Conservation (phyloP, 164 flowering plant genomes). For the Tetrastigma voinierianum region DNA sequence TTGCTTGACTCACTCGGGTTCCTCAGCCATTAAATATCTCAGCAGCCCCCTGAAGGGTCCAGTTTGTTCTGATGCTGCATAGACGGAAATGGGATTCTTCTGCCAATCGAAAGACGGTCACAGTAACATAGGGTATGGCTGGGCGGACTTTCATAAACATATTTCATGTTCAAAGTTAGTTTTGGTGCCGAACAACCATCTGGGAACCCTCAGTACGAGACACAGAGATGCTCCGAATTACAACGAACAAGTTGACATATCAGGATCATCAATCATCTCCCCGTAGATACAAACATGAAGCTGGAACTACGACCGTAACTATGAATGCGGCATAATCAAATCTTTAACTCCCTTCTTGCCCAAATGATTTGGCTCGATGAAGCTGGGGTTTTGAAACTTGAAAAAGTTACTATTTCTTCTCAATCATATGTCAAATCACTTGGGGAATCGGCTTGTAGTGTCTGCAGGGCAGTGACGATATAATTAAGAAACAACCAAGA, state of each 20-base stretch:
- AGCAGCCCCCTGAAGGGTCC: slow-evolving; percentile 45
- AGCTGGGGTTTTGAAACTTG: no score
- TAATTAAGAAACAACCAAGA: no score
- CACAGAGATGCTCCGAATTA: slow-evolving; percentile 76
- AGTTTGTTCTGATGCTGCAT: slow-evolving; percentile 68
- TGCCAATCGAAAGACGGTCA: slow-evolving; percentile 58
- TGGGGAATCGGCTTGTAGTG: no score
- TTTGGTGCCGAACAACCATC: slow-evolving; percentile 64
- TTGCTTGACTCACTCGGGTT: slow-evolving; percentile 84
- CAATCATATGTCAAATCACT: no score
- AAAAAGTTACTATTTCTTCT: no score
- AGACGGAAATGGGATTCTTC: slow-evolving; percentile 82
- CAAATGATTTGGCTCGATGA: no score
- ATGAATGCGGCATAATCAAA: slow-evolving; percentile 14
- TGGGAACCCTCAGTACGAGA: slow-evolving; percentile 84
- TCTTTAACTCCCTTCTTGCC: no score
- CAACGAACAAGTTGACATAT: slow-evolving; percentile 45
- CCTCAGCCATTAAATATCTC: slow-evolving; percentile 74
- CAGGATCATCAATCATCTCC: slow-evolving; percentile 67
- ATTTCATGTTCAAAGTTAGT: slow-evolving; percentile 71
- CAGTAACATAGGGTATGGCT: slow-evolving; percentile 54
- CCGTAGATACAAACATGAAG: slow-evolving; percentile 98
- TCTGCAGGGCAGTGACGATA: no score
- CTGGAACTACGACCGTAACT: slow-evolving; percentile 60
- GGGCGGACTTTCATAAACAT: slow-evolving; percentile 69